Evolutionary conservation across 2,329 filamentous ascomycete species (phyloP).

Genomic region (Pseudogymnoascus sp.): DNA sequence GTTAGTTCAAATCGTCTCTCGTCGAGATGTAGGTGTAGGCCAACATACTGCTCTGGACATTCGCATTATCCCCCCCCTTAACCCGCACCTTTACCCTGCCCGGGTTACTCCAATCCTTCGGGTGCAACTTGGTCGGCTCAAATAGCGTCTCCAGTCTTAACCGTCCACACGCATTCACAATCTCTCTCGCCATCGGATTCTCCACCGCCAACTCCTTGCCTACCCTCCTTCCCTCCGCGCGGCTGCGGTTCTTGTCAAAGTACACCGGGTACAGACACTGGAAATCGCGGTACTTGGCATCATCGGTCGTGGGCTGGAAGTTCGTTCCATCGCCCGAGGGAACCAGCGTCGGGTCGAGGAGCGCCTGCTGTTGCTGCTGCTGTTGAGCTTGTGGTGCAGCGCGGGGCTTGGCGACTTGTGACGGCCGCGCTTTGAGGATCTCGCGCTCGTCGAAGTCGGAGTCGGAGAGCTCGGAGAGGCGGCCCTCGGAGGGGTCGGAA

Average conservation of each 20-base stretch:
- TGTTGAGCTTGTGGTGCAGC: slow-evolving; percentile 19
- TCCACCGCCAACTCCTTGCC: slow-evolving; percentile 60
- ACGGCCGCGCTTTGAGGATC: slow-evolving; percentile 22
- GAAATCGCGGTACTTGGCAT: slow-evolving; percentile 60
- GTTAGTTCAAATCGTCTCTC: slow-evolving; percentile 14
- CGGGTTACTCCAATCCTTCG: slow-evolving; percentile 96
- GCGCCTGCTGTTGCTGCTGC: slow-evolving; percentile 22
- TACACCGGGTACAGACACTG: slow-evolving; percentile 93
- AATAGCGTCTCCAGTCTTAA: slow-evolving; percentile 68
- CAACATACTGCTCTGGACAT: slow-evolving; percentile 56
- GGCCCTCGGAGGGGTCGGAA: slow-evolving; percentile 75
- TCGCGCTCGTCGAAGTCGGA: slow-evolving; percentile 45
- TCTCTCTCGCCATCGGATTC: slow-evolving; percentile 82
- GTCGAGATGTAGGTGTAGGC: neutral
- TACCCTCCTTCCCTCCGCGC: slow-evolving; percentile 76
- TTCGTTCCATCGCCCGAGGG: slow-evolving; percentile 27
- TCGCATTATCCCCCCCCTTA: slow-evolving; percentile 47
- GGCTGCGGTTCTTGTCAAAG: slow-evolving; percentile 70
- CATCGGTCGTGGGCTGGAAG: slow-evolving; percentile 36
- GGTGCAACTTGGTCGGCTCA: slow-evolving; percentile 86
- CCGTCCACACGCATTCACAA: slow-evolving; percentile 73
- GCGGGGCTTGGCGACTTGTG: slow-evolving; percentile 28
- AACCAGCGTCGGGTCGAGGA: slow-evolving; percentile 15
- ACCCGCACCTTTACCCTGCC: slow-evolving; percentile 77
- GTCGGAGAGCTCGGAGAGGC: slow-evolving; percentile 56